Conservation (phyloP, 2,329 filamentous ascomycete genomes). For the Fusarium foetens region DNA sequence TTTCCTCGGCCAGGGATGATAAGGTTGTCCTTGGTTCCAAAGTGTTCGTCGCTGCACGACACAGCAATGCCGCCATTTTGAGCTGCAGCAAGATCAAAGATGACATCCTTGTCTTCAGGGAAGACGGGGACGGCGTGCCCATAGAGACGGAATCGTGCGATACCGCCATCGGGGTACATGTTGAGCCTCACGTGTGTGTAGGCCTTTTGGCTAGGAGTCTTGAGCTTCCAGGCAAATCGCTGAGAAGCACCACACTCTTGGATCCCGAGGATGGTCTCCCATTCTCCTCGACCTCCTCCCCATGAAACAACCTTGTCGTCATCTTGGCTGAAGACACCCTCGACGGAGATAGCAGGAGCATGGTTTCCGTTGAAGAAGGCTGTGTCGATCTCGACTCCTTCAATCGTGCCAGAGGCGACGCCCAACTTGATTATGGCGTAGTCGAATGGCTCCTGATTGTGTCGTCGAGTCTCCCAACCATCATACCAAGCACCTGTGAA, state of each 20-base stretch:
- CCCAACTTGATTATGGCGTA: conserved; percentile 74
- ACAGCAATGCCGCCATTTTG: conserved; percentile 82
- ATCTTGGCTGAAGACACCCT: conserved; percentile 75
- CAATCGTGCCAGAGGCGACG: conserved; percentile 76
- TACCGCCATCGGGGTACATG: conserved; percentile 89
- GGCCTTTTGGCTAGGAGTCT: conserved; percentile 67
- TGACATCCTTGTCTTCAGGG: conserved; percentile 69
- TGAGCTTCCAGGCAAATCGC: conserved; percentile 78
- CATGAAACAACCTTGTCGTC: conserved; percentile 73
- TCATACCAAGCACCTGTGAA: conserved; percentile 77
- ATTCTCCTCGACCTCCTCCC: conserved; percentile 68
- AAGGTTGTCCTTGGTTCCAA: conserved; percentile 82
- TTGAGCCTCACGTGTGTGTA: conserved; percentile 84
- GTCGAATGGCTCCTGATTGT: conserved; percentile 72
- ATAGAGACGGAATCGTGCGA: conserved; percentile 81
- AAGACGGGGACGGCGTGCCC: conserved; percentile 81
- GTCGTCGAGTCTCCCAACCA: conserved; percentile 75
- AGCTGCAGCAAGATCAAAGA: conserved; percentile 81
- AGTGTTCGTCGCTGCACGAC: conserved; percentile 84
- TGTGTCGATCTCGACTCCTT: conserved; percentile 82
- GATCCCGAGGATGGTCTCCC: conserved; percentile 76
- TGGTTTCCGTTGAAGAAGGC: conserved; percentile 86
- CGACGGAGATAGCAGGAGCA: conserved; percentile 80
- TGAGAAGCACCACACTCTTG: conserved; percentile 79
- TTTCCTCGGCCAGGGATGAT: conserved; percentile 81